Percentiles rank a stretch among this genome's conserved stretches.
Evolutionary conservation across 352 stramenopile genomes (phyloP).

Genomic region (Blastocystis sp.): DNA sequence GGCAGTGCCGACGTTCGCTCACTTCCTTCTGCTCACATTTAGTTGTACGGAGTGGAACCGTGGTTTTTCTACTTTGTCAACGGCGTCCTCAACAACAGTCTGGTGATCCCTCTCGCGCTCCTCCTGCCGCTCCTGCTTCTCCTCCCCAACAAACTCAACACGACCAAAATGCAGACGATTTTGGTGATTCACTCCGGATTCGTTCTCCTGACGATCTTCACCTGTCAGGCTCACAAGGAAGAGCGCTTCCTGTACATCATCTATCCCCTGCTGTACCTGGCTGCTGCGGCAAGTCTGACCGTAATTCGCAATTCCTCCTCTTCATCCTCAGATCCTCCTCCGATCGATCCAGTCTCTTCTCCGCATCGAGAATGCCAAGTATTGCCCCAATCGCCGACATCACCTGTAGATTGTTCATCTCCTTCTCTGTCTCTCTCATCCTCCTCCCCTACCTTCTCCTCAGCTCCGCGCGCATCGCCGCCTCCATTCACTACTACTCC

Average conservation of each 20-base stretch:
- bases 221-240: slow-evolving; percentile 80
- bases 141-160: not conserved
- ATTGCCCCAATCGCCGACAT: not conserved
- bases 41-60: slow-evolving; percentile 80
- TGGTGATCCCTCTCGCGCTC: slow-evolving; percentile 75
- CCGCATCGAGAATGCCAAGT: not conserved
- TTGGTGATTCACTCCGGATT: slow-evolving; percentile 69
- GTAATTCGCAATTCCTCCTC: not conserved
- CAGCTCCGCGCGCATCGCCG: slow-evolving; percentile 77
- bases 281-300: slow-evolving; percentile 76
- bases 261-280: slow-evolving; percentile 80
- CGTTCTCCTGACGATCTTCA: slow-evolving; percentile 80
- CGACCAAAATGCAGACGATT: not conserved
- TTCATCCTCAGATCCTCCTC: not conserved
- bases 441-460: slow-evolving; percentile 76
- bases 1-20: slow-evolving; percentile 75
- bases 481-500: slow-evolving; percentile 79
- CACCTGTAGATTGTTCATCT: not conserved
- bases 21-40: slow-evolving; percentile 42
- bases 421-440: slow-evolving; percentile 72
- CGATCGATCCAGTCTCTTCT: not conserved
- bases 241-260: slow-evolving; percentile 81
- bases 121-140: slow-evolving; percentile 69
- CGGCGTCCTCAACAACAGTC: slow-evolving; percentile 80
- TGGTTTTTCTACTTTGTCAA: slow-evolving; percentile 80